These are phyloP conservation scores for Lepidopterella palustris DNA, from an alignment of 495 filamentous ascomycete genomes.

Conservation along the genomic window DNA sequence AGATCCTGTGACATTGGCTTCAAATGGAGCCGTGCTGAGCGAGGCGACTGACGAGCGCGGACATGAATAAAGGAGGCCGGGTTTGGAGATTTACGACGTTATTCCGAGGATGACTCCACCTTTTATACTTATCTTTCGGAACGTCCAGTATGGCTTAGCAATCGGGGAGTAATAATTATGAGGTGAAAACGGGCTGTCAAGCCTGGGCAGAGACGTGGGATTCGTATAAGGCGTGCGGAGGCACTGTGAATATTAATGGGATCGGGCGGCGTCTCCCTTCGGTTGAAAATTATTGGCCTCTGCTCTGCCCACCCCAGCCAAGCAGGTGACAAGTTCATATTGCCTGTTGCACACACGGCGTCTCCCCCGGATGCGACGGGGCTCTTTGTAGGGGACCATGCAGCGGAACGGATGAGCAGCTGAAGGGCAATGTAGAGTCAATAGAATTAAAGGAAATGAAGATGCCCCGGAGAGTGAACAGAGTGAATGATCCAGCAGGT, in stretches of 20 bases:
- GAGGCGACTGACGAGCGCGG: neutral
- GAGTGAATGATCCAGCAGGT: neutral
- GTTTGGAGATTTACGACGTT: neutral
- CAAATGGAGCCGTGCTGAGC: neutral
- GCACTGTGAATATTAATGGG: conserved; percentile 12
- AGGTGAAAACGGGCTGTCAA: neutral
- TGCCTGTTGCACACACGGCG: neutral
- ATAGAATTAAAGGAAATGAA: too few species aligned
- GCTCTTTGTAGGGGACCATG: neutral
- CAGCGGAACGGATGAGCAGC: neutral
- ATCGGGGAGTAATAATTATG: neutral
- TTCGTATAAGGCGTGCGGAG: neutral
- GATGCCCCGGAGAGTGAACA: neutral
- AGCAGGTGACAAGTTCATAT: conserved; percentile 18
- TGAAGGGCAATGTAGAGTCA: too few species aligned
- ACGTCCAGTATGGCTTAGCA: neutral
- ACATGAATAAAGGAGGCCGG: neutral
- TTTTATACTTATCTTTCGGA: neutral
- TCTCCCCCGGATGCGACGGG: neutral
- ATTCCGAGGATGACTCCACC: neutral
- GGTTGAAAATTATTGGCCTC: conserved; percentile 18
- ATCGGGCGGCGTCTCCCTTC: conserved; percentile 11
- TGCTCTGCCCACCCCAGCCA: conserved; percentile 9
- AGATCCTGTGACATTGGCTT: conserved; percentile 4
- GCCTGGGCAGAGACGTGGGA: neutral